Evolutionary conservation across 2,329 filamentous ascomycete species (phyloP).

Genomic region (Ceratocystis smalleyi): DNA sequence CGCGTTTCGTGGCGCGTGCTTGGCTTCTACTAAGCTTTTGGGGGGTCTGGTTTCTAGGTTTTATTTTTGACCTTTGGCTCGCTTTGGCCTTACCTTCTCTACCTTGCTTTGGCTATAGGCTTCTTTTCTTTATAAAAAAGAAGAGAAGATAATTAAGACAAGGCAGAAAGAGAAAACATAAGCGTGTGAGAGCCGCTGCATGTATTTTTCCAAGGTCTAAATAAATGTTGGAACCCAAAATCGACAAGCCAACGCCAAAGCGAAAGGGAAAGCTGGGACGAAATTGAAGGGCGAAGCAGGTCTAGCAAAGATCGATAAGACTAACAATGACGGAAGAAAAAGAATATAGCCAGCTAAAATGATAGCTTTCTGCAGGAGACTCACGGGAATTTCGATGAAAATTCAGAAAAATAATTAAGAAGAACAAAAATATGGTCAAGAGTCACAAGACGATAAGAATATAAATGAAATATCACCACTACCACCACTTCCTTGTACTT

Average conservation of each 20-base stretch:
- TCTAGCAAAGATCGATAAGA: too few relatives aligned
- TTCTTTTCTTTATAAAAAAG: too few relatives aligned
- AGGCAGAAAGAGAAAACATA: too few relatives aligned
- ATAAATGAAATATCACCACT: neutral
- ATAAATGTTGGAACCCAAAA: too few relatives aligned
- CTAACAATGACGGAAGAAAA: neutral
- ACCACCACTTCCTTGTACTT: neutral
- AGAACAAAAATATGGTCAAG: neutral
- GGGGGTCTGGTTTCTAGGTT: neutral
- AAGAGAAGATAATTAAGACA: too few relatives aligned
- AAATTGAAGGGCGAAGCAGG: neutral
- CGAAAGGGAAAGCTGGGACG: neutral
- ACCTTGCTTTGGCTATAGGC: too few relatives aligned
- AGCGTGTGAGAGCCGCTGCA: too few relatives aligned
- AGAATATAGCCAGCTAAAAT: neutral
- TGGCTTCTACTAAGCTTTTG: neutral
- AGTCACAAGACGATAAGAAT: neutral
- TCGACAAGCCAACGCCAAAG: neutral
- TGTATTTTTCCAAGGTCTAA: too few relatives aligned
- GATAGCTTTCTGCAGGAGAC: too few relatives aligned
- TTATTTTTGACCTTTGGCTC: too few relatives aligned
- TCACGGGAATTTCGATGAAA: neutral
- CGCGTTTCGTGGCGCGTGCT: constrained; percentile 7
- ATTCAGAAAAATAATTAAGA: neutral
- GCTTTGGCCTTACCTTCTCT: too few relatives aligned